phyloP scores from a whole-genome alignment of 2,329 filamentous ascomycete genomes.

The Aureobasidium sp. region DNA sequence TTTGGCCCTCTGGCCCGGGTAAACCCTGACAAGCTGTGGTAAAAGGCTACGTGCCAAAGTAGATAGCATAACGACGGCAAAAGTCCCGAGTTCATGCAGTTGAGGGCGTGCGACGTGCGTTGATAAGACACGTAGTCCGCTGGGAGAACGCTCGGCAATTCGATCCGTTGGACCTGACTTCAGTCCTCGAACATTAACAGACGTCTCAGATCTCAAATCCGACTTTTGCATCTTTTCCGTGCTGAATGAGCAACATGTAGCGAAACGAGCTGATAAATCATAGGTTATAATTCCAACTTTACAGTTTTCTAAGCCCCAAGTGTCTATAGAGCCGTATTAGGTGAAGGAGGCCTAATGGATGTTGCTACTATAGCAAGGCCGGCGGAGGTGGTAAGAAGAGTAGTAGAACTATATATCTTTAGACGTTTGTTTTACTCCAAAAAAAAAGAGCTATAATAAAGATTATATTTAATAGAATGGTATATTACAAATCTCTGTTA shows the following conservation, averaged over 20 bases:
- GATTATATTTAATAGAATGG: no score
- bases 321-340: no score
- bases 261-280: not conserved
- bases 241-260: not conserved
- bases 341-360: no score
- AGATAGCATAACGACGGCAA: not conserved
- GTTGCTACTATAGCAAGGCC: no score
- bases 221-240: not conserved
- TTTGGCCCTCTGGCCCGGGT: not conserved
- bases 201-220: not conserved
- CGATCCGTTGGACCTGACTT: not conserved
- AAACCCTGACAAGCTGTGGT: not conserved
- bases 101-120: not conserved
- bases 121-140: not conserved
- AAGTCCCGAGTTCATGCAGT: not conserved
- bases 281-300: no score
- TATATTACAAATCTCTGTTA: no score
- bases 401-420: no score
- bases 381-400: no score
- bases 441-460: no score
- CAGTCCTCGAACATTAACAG: no score
- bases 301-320: no score
- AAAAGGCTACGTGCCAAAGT: not conserved
- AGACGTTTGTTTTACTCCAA: no score
- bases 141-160: not conserved